phyloP scores from a whole-genome alignment of 306 rosid genomes.

The Acacia crassicarpa region DNA sequence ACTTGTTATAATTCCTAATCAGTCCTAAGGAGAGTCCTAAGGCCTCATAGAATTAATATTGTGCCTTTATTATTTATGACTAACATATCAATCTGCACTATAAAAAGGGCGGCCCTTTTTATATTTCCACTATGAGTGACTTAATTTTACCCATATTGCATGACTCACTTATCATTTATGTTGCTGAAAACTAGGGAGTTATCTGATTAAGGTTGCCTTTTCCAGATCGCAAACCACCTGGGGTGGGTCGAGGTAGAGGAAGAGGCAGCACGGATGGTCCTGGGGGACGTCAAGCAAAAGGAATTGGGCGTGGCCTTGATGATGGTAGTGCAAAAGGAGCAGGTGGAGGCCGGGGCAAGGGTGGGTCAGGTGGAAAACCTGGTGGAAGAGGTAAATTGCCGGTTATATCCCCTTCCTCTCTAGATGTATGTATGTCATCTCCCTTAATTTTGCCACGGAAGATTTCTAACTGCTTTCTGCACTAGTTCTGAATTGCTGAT shows the following conservation, averaged over 20 bases:
- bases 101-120: too few relatives aligned
- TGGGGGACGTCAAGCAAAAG: conserved; percentile 79
- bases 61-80: too few relatives aligned
- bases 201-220: conserved; percentile 10
- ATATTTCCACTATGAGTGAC: background rate
- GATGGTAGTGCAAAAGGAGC: conserved; percentile 78
- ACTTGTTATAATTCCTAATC: too few relatives aligned
- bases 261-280: conserved; percentile 88
- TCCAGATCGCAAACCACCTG: conserved; percentile 94
- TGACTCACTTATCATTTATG: background rate
- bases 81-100: too few relatives aligned
- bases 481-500: background rate
- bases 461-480: background rate
- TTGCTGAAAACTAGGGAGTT: conserved; percentile 3
- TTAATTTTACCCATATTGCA: background rate
- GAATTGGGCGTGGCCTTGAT: conserved; percentile 90
- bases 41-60: too few relatives aligned
- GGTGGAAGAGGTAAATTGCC: conserved; percentile 80
- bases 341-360: conserved; percentile 92
- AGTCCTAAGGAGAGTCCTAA: too few relatives aligned
- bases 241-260: conserved; percentile 98
- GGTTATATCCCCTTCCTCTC: background rate
- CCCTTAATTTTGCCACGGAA: background rate
- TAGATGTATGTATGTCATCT: conserved; percentile 7
- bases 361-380: conserved; percentile 75